Evolutionary conservation across 768 basidiomycete species (phyloP).

Genomic region (Amanita fuliginea): DNA sequence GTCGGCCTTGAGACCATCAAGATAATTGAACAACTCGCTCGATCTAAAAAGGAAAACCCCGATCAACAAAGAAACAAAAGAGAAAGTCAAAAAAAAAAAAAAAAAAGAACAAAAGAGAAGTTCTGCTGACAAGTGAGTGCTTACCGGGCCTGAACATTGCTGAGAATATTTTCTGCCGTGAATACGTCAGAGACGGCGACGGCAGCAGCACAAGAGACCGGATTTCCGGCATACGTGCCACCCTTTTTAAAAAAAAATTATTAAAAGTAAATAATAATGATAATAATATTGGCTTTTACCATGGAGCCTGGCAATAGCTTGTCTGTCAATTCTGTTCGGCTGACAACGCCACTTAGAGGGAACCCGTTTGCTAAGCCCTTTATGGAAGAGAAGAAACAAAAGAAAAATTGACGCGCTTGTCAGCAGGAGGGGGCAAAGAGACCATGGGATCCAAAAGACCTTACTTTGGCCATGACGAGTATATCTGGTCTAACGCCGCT

Average conservation of each 20-base stretch:
- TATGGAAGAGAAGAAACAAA: too few species aligned
- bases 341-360: conserved; percentile 82
- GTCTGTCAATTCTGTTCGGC: conserved; percentile 73
- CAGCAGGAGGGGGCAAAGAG: too few species aligned
- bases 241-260: conserved; percentile 46
- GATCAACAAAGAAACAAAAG: too few species aligned
- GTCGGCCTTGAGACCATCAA: conserved; percentile 47
- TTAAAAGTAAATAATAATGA: too few species aligned
- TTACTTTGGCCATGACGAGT: conserved; percentile 67
- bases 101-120: background rate
- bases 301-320: conserved; percentile 69
- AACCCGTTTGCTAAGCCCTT: conserved; percentile 84
- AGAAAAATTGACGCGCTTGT: too few species aligned
- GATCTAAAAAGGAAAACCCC: conserved; percentile 32
- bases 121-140: too few species aligned
- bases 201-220: conserved; percentile 87
- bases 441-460: too few species aligned
- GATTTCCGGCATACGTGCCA: conserved; percentile 88
- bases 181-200: conserved; percentile 73
- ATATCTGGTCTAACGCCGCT: conserved; percentile 84
- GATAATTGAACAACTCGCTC: conserved; percentile 51
- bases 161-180: conserved; percentile 68
- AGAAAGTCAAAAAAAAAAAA: too few species aligned
- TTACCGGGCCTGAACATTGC: conserved; percentile 68
- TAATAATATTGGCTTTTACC: conserved; percentile 28